Evolutionary conservation across 1,284 basidiomycete species (phyloP).

Genomic region (Trametes hirsuta): DNA sequence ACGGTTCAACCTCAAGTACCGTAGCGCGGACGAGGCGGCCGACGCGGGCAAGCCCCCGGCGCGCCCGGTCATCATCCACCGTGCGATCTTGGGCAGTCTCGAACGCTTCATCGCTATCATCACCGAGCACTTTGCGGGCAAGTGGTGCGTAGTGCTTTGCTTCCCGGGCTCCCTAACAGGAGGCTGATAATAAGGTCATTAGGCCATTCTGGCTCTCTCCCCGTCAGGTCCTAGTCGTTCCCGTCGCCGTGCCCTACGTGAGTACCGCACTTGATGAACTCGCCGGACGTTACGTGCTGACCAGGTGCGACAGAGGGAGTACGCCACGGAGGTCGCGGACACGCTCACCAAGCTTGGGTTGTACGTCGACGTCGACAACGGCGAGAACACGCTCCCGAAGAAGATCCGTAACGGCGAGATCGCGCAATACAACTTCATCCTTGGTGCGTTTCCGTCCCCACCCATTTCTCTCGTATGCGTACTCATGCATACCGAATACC

Average conservation of each 20-base stretch:
- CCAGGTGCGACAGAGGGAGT: conserved; percentile 70
- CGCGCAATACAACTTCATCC: conserved; percentile 96
- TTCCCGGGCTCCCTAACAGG: background rate
- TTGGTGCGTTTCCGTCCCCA: conserved; percentile 62
- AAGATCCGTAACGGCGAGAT: conserved; percentile 95
- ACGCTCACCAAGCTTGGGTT: conserved; percentile 75
- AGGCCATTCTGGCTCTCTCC: conserved; percentile 99
- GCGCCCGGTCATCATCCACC: conserved; percentile 97
- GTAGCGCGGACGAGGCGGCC: conserved; percentile 70
- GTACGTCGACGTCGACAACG: conserved; percentile 92
- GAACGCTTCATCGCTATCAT: conserved; percentile 98
- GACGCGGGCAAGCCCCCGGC: conserved; percentile 56
- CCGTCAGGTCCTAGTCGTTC: conserved; percentile 92
- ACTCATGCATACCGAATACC: background rate
- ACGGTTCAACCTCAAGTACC: conserved; percentile 94
- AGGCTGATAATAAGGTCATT: background rate
- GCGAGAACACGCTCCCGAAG: conserved; percentile 93
- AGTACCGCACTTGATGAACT: conserved; percentile 37
- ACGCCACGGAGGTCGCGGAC: conserved; percentile 81
- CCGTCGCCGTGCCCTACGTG: conserved; percentile 87
- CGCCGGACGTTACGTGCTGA: conserved; percentile 1
- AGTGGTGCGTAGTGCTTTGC: conserved; percentile 71
- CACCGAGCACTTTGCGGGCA: conserved; percentile 96
- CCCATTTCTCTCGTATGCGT: background rate
- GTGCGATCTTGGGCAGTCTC: conserved; percentile 93